Percentiles rank a stretch among this genome's conserved stretches.
phyloP scores from a whole-genome alignment of 2,329 filamentous ascomycete species.

The Ceratocystis alfenasii region DNA sequence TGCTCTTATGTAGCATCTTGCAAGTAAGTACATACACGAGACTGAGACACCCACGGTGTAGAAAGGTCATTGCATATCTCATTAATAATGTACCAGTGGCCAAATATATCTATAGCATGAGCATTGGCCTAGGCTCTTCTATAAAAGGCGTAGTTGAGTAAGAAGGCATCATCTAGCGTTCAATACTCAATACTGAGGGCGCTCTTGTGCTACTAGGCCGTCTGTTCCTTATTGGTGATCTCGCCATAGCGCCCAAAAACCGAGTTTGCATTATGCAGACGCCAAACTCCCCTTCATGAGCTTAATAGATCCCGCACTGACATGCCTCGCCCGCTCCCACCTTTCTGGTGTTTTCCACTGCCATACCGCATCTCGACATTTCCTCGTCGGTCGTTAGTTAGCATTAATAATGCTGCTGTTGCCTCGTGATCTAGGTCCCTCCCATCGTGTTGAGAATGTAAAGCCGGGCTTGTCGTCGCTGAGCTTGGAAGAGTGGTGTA shows the following conservation, averaged over 20 bases:
- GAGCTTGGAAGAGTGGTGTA: constrained; percentile 34
- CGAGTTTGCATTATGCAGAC: too few relatives aligned
- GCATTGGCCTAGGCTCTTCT: background rate
- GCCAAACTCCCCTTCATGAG: constrained; percentile 11
- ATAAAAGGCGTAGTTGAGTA: background rate
- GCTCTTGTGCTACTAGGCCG: background rate
- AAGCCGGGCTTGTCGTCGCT: constrained; percentile 46
- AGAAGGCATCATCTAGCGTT: background rate
- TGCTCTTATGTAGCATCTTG: background rate
- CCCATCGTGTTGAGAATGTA: constrained; percentile 42
- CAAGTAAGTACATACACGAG: background rate
- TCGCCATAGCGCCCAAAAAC: too few relatives aligned
- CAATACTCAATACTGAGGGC: background rate
- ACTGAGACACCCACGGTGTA: background rate
- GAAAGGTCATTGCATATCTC: background rate
- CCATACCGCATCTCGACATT: constrained; percentile 28
- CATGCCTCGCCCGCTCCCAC: constrained; percentile 35
- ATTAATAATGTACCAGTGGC: constrained; percentile 1
- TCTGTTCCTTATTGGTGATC: background rate
- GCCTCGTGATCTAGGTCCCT: constrained; percentile 55
- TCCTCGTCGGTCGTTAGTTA: constrained; percentile 63
- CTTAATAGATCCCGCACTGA: constrained; percentile 45
- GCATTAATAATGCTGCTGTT: constrained; percentile 75
- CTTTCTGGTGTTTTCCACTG: constrained; percentile 39
- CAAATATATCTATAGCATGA: background rate